Evolutionary conservation across 345 rosid genomes (phyloP).

Genomic region (Acer saccharum): DNA sequence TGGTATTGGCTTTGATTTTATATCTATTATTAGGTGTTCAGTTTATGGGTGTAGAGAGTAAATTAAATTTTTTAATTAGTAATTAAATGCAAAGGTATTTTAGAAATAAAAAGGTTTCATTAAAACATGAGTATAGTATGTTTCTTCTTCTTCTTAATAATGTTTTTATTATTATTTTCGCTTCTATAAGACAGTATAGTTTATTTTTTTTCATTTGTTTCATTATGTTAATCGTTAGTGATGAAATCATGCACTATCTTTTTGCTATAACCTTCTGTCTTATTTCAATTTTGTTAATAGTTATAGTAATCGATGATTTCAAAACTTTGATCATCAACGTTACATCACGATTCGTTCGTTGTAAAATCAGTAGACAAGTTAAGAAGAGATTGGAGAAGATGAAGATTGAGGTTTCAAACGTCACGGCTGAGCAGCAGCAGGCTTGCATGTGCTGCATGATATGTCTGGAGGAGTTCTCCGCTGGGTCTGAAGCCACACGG

Average conservation of each 20-base stretch:
- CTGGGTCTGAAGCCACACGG: background rate
- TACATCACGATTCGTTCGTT: background rate
- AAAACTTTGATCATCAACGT: background rate
- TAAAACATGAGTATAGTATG: too few species aligned
- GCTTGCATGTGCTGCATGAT: background rate
- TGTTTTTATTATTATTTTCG: background rate
- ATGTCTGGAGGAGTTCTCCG: slow-evolving; percentile 14
- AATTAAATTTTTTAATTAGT: too few species aligned
- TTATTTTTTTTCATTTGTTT: too few species aligned
- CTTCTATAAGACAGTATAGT: too few species aligned
- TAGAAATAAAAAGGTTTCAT: too few species aligned
- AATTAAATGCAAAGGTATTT: too few species aligned
- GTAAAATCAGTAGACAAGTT: background rate
- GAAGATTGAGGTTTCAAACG: background rate
- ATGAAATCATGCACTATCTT: background rate
- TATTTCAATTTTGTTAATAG: background rate
- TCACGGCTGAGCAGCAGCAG: background rate
- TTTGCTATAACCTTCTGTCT: background rate
- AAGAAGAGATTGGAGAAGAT: background rate
- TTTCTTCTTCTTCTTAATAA: background rate
- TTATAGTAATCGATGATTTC: background rate
- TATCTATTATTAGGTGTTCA: too few species aligned
- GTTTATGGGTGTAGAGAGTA: too few species aligned
- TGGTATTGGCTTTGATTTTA: too few species aligned
- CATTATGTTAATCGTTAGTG: background rate